A percentile compares a stretch with the other conserved stretches of the same genome.
Conservation (phyloP, 192 early-diverging fungal species). For the Gonapodya prolifera region DNA sequence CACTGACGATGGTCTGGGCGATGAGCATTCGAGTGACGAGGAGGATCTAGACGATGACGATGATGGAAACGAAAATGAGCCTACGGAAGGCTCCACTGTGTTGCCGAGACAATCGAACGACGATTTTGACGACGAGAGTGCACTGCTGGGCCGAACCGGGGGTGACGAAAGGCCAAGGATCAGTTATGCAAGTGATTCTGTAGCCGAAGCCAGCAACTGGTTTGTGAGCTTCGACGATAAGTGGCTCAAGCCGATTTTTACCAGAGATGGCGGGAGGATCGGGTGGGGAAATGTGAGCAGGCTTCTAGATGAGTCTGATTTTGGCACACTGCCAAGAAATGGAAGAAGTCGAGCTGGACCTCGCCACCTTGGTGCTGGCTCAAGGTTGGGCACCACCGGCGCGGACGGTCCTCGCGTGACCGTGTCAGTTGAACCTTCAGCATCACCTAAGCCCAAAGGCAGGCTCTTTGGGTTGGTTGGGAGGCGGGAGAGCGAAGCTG, state of each 20-base stretch:
- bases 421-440: background rate
- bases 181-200: conserved; percentile 10
- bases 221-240: conserved; percentile 71
- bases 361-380: background rate
- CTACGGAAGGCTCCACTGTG: conserved; percentile 1
- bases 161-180: background rate
- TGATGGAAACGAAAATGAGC: conserved; percentile 12
- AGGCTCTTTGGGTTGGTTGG: background rate
- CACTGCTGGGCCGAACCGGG: background rate
- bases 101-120: conserved; percentile 12
- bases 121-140: conserved; percentile 13
- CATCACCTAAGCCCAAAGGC: background rate
- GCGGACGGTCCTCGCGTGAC: background rate
- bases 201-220: conserved; percentile 53
- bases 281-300: background rate
- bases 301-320: background rate
- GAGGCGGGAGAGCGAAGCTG: background rate
- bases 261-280: conserved; percentile 12
- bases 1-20: conserved; percentile 20
- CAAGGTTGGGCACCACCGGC: too few species aligned
- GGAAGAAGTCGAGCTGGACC: background rate
- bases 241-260: conserved; percentile 72
- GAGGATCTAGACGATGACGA: conserved; percentile 19
- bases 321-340: background rate
- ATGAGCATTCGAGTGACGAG: conserved; percentile 13